These are phyloP conservation scores for Coniella vitis DNA, from an alignment of 2,329 filamentous ascomycete species.

Conservation along the genomic window DNA sequence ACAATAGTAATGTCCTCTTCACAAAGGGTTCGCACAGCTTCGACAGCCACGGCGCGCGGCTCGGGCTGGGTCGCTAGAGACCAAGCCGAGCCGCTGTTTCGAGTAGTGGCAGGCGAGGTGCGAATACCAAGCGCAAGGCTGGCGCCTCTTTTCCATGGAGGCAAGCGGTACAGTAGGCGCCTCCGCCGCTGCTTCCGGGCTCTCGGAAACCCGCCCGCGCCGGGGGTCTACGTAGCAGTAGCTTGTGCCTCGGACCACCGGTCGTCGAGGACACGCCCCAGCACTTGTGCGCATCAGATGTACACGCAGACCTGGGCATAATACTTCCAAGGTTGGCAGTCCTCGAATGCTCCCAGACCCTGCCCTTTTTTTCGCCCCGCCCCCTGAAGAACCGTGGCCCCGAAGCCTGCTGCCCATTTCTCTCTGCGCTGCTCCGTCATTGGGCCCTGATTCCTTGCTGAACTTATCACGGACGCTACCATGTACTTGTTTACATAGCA, in stretches of 20 bases:
- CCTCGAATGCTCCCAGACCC: neutral
- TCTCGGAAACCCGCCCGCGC: neutral
- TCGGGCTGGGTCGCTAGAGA: neutral
- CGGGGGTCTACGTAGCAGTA: neutral
- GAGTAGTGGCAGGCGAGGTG: neutral
- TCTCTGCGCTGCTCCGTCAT: neutral
- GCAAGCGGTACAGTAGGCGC: too few species aligned
- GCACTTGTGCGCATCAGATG: neutral
- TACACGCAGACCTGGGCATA: too few species aligned
- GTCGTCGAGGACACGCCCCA: neutral
- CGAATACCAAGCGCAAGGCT: neutral
- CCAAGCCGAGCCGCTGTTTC: neutral
- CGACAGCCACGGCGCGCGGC: neutral
- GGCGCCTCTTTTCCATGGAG: neutral
- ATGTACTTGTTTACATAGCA: neutral
- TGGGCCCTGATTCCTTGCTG: neutral
- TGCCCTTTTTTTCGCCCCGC: neutral
- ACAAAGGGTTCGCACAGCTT: neutral
- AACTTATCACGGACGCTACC: neutral
- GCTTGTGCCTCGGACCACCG: neutral
- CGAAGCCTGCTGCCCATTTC: constrained; percentile 1
- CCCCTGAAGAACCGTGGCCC: neutral
- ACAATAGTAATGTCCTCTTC: too few species aligned
- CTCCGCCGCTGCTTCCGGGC: neutral
- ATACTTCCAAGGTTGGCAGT: too few species aligned